phyloP scores from a whole-genome alignment of 2,329 filamentous ascomycete species.

The Curvularia verruculosa region DNA sequence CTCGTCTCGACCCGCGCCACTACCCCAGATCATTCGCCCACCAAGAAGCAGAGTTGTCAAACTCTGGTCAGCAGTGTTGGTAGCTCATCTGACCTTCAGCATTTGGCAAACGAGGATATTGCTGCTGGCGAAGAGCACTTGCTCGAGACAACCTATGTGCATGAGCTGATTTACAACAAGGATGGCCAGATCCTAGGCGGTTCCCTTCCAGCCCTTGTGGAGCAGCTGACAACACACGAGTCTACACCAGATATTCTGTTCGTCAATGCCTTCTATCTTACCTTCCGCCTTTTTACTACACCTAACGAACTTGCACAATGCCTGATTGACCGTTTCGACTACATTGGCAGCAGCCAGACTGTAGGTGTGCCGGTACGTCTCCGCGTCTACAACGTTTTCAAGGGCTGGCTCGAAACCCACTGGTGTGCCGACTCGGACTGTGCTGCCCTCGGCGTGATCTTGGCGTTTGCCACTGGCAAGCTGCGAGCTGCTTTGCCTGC shows the following conservation, averaged over 20 bases:
- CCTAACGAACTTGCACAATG: slow-evolving; percentile 78
- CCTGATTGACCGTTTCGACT: slow-evolving; percentile 91
- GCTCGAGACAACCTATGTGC: slow-evolving; percentile 89
- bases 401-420: slow-evolving; percentile 95
- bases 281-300: slow-evolving; percentile 90
- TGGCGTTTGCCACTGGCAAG: slow-evolving; percentile 77
- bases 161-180: slow-evolving; percentile 91
- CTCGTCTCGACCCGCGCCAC: slow-evolving; percentile 86
- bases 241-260: slow-evolving; percentile 91
- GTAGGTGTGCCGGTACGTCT: slow-evolving; percentile 82
- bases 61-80: slow-evolving; percentile 66
- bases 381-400: slow-evolving; percentile 94
- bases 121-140: slow-evolving; percentile 82
- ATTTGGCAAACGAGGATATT: slow-evolving; percentile 72
- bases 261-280: slow-evolving; percentile 93
- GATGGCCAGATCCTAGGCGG: slow-evolving; percentile 95
- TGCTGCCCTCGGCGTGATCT: slow-evolving; percentile 75
- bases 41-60: slow-evolving; percentile 63
- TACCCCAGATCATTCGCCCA: slow-evolving; percentile 71
- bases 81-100: slow-evolving; percentile 68
- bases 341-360: slow-evolving; percentile 77
- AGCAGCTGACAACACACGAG: slow-evolving; percentile 90
- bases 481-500: slow-evolving; percentile 72
- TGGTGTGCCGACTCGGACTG: slow-evolving; percentile 86
- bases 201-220: slow-evolving; percentile 87